Percentiles rank a stretch among this genome's conserved stretches.
These are phyloP conservation scores for Diplocarpon mali DNA, from an alignment of 2,329 filamentous ascomycete genomes.

Conservation along the genomic window DNA sequence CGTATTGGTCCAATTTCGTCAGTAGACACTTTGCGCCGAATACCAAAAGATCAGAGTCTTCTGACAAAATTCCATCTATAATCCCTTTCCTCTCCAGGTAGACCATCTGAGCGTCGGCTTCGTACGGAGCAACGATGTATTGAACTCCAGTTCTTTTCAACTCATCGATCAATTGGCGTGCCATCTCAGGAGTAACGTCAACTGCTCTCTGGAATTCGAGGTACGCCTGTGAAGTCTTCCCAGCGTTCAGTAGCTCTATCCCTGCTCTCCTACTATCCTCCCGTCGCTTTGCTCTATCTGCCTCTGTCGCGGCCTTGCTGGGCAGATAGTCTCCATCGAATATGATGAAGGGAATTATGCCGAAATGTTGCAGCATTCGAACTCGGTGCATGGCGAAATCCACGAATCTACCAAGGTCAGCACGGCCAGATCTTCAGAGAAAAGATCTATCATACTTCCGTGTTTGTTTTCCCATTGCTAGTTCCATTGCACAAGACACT, in stretches of 20 bases:
- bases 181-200: conserved; percentile 95
- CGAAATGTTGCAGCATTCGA: conserved; percentile 87
- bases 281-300: conserved; percentile 60
- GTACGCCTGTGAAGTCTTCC: conserved; percentile 70
- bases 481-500: conserved; percentile 78
- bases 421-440: not conserved
- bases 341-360: conserved; percentile 85
- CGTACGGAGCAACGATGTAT: conserved; percentile 92
- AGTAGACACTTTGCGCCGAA: conserved; percentile 86
- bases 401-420: conserved; percentile 53
- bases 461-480: conserved; percentile 80
- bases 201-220: conserved; percentile 88
- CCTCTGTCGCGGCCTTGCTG: conserved; percentile 83
- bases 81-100: conserved; percentile 82
- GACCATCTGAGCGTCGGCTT: conserved; percentile 92
- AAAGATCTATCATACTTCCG: conserved; percentile 53
- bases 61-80: conserved; percentile 80
- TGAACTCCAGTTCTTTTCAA: conserved; percentile 69
- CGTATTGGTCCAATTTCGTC: conserved; percentile 90
- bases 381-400: conserved; percentile 85
- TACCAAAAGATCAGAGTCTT: conserved; percentile 91
- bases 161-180: conserved; percentile 79
- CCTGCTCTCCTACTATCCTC: conserved; percentile 68
- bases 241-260: conserved; percentile 68
- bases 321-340: conserved; percentile 95